Percentiles rank a stretch among this genome's conserved stretches.
Conservation (phyloP, 2,329 filamentous ascomycete species). For the Colletotrichum caudatum region DNA sequence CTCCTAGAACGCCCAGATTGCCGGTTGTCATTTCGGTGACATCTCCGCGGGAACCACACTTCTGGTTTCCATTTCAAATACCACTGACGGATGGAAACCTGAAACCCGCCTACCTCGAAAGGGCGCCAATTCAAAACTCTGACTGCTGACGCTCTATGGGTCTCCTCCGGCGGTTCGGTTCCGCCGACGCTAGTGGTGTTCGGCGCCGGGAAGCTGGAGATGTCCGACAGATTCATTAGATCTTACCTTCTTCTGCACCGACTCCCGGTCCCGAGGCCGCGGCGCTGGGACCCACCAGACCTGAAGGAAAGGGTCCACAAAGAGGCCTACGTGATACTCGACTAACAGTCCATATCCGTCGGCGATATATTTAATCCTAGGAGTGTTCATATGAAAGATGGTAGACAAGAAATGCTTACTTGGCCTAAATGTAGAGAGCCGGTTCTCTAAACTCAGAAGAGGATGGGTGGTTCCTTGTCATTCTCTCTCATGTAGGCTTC, state of each 20-base stretch:
- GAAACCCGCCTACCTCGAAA: neutral
- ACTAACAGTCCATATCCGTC: neutral
- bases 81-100: slow-evolving; percentile 1
- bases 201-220: slow-evolving; percentile 3
- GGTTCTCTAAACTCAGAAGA: neutral
- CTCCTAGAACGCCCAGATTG: neutral
- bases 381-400: neutral
- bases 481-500: neutral
- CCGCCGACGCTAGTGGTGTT: slow-evolving; percentile 1
- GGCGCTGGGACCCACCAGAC: slow-evolving; percentile 49
- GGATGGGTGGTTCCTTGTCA: too few species aligned
- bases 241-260: slow-evolving; percentile 55
- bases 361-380: neutral
- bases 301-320: neutral
- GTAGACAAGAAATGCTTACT: neutral
- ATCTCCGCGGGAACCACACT: slow-evolving; percentile 25
- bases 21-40: slow-evolving; percentile 15
- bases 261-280: slow-evolving; percentile 50
- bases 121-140: neutral
- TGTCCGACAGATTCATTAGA: slow-evolving; percentile 45
- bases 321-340: slow-evolving; percentile 18
- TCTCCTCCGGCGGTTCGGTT: slow-evolving; percentile 2
- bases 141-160: slow-evolving; percentile 16
- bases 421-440: neutral
- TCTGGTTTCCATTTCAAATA: neutral